These are phyloP conservation scores for Chrysosporium keratinophilum DNA, from an alignment of 2,329 filamentous ascomycete species.

Conservation along the genomic window DNA sequence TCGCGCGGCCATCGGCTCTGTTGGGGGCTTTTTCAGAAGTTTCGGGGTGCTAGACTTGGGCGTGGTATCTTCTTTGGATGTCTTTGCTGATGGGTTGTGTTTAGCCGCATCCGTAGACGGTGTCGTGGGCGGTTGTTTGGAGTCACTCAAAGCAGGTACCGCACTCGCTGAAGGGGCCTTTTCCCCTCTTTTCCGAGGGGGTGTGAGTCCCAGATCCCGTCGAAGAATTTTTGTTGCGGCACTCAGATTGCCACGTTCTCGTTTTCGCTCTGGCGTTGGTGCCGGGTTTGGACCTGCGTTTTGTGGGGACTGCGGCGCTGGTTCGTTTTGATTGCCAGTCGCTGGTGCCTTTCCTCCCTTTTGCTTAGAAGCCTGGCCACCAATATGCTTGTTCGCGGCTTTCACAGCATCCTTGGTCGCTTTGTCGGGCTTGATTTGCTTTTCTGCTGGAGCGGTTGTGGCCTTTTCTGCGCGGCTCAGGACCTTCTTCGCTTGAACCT, in stretches of 20 bases:
- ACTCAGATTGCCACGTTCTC: conserved; percentile 44
- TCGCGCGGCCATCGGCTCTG: conserved; percentile 13
- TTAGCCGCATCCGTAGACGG: conserved; percentile 14
- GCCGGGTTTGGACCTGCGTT: conserved; percentile 17
- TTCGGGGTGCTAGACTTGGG: conserved; percentile 13
- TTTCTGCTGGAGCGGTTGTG: conserved; percentile 22
- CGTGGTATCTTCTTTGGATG: background rate
- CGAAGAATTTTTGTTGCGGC: conserved; percentile 51
- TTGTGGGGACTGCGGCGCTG: conserved; percentile 22
- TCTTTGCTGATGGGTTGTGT: conserved; percentile 7
- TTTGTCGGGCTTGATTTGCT: conserved; percentile 41
- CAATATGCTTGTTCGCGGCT: conserved; percentile 39
- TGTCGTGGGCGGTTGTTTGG: conserved; percentile 6
- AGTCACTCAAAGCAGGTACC: conserved; percentile 20
- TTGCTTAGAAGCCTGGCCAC: background rate
- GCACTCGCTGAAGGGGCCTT: conserved; percentile 18
- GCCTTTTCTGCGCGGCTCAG: conserved; percentile 32
- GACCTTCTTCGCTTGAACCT: conserved; percentile 35
- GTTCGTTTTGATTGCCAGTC: conserved; percentile 22
- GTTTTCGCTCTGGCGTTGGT: conserved; percentile 40
- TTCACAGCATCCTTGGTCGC: conserved; percentile 53
- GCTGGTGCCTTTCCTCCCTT: conserved; percentile 28
- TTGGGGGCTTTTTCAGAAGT: conserved; percentile 9
- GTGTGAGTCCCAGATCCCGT: conserved; percentile 49
- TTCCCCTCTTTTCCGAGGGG: conserved; percentile 34